Evolutionary conservation across 176 grass and related monocot species (phyloP), one percentile per base, ranked within the genome.

Genomic region (Juncus effusus): DNA sequence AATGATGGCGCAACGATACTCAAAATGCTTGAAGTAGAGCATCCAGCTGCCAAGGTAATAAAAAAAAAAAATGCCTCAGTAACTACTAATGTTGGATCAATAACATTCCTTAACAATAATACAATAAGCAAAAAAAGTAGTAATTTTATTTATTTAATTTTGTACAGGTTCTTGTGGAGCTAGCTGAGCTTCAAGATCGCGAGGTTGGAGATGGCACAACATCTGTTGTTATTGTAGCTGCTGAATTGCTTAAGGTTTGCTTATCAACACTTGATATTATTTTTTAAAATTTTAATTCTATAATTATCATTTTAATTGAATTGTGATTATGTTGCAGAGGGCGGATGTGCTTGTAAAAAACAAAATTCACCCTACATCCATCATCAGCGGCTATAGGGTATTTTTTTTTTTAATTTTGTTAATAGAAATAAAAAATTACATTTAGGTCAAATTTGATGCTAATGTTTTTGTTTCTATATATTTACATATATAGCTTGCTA

Each of bases 191-290:
- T 74, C 94, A 99, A 82, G 94, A 99, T 40, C 72, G 73, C 2
- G 94, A 99, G 66, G 94, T 99, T n/a, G 88, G 94, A 76, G 85
- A 97, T 74, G 94, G 94, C 42, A 93, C 94, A 13, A 93, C 94
- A 67, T 93, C 94, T 62, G 83, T 84, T 14, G 94, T 93, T 59
- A 78, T 84, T 55, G 74, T 97, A 58, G 94, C 85, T 28, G 85
- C 94, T 53, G 94, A 93, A 70, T 70, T 97, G 68, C 94, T 93
- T 36, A 93, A 86, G 94, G 94, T 92, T 73, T 69, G 16, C 10
- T 61, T 52, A 40, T 28, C 61, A 66, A 55, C 40, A 44, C 6
- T 13, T 49, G 5, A 3, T 2, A 66, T 72, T 74, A 41, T 7
- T 75, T 13, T 40, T 61, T 37, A 38, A 56, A 78, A 38, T 64